A percentile compares a stretch with the other conserved stretches of the same genome.
These are phyloP conservation scores for Solanum lycopersicoides DNA, from an alignment of 257 asterid genomes.

Conservation along the genomic window DNA sequence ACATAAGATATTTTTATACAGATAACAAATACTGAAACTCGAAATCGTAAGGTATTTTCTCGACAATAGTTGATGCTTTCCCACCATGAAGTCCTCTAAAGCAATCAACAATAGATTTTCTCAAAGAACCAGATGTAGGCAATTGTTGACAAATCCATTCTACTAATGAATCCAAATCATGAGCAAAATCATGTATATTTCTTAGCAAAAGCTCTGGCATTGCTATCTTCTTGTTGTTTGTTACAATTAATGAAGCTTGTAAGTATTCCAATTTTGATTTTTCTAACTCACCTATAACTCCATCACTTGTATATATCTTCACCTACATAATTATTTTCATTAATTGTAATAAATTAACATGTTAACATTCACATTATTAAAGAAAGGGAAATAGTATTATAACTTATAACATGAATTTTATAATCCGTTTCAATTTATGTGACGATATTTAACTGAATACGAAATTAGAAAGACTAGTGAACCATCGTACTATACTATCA, in stretches of 20 bases:
- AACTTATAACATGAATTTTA: background rate
- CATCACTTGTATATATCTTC: conserved; percentile 72
- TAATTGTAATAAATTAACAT: background rate
- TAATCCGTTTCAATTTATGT: background rate
- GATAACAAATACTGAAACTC: conserved; percentile 72
- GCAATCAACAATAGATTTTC: conserved; percentile 73
- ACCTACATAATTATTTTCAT: conserved; percentile 24
- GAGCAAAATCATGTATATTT: conserved; percentile 54
- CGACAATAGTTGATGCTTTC: conserved; percentile 39
- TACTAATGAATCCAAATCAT: conserved; percentile 40
- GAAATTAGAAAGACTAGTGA: background rate
- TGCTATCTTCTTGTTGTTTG: conserved; percentile 36
- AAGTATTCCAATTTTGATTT: conserved; percentile 67
- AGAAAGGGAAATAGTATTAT: background rate
- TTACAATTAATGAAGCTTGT: conserved; percentile 74
- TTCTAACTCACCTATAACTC: conserved; percentile 57
- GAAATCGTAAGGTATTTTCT: conserved; percentile 68
- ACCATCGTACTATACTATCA: accelerated
- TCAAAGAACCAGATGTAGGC: conserved; percentile 63
- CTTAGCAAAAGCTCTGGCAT: conserved; percentile 68
- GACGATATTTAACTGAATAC: background rate
- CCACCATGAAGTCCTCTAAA: conserved; percentile 29
- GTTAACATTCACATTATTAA: background rate
- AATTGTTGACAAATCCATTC: conserved; percentile 79
- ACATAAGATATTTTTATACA: background rate